Evolutionary conservation across 495 filamentous ascomycete genomes (phyloP).

Genomic region (Pseudevernia furfuracea): DNA sequence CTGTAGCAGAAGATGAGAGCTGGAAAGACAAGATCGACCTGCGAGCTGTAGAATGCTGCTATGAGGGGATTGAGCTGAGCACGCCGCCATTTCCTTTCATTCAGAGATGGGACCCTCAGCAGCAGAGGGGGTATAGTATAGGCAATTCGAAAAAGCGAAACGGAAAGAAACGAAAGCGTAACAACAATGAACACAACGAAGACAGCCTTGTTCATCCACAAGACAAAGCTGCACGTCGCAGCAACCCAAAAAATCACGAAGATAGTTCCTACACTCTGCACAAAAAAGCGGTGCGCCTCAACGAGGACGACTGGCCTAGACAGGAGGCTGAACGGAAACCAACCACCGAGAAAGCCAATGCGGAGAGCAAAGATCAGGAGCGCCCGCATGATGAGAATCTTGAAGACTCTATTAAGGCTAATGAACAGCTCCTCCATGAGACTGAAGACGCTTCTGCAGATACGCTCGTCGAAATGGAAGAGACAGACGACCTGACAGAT

Average conservation of each 20-base stretch:
- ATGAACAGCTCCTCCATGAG: constrained; percentile 32
- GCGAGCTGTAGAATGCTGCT: constrained; percentile 73
- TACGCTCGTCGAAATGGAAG: constrained; percentile 31
- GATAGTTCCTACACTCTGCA: constrained; percentile 13
- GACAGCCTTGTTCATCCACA: constrained; percentile 11
- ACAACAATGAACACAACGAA: constrained; percentile 28
- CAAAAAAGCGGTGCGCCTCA: background rate
- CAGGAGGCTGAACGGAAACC: background rate
- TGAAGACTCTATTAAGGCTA: constrained; percentile 16
- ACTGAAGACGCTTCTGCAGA: constrained; percentile 27
- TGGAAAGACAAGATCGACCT: constrained; percentile 71
- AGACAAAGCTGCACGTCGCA: constrained; percentile 8
- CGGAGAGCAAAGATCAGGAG: background rate
- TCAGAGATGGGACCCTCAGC: constrained; percentile 78
- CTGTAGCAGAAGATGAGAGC: constrained; percentile 33
- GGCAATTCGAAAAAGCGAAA: constrained; percentile 48
- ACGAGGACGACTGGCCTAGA: background rate
- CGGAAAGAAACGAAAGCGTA: constrained; percentile 46
- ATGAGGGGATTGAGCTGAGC: constrained; percentile 63
- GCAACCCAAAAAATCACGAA: constrained; percentile 26
- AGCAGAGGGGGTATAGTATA: constrained; percentile 42
- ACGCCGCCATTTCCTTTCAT: constrained; percentile 84
- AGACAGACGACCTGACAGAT: constrained; percentile 34
- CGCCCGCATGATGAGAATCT: constrained; percentile 24
- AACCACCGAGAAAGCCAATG: background rate